These are phyloP conservation scores for Ceratocystis smalleyi DNA, from an alignment of 2,329 filamentous ascomycete species.

Conservation along the genomic window DNA sequence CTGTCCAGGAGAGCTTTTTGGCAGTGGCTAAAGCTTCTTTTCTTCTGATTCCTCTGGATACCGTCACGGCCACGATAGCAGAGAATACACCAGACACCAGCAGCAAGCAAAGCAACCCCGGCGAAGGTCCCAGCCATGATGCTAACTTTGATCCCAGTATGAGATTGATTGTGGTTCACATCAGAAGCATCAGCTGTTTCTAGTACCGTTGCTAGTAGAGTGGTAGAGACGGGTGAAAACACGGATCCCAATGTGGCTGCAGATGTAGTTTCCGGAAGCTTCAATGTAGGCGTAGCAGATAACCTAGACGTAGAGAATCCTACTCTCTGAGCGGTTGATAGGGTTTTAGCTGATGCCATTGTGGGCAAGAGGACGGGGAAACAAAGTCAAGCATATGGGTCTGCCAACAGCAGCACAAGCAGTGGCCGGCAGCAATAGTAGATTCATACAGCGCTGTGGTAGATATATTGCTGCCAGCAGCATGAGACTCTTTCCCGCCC, in stretches of 20 bases:
- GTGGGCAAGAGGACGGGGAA: background rate
- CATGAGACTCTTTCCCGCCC: background rate
- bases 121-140: conserved; percentile 31
- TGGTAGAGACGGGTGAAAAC: background rate
- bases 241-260: background rate
- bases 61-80: conserved; percentile 26
- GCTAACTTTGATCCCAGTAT: conserved; percentile 31
- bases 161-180: background rate
- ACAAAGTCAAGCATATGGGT: background rate
- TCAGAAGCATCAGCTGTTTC: background rate
- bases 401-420: too few species aligned
- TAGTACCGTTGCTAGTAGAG: background rate
- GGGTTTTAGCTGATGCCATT: background rate
- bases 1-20: too few species aligned
- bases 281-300: background rate
- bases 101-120: conserved; percentile 27
- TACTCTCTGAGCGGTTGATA: background rate
- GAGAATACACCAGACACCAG: conserved; percentile 30
- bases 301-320: background rate
- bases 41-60: conserved; percentile 11
- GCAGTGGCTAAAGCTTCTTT: too few species aligned
- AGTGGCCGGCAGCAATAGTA: too few species aligned
- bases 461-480: background rate
- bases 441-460: too few species aligned
- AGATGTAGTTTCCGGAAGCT: background rate